These are phyloP conservation scores for Multifurca ochricompacta DNA, from an alignment of 768 basidiomycete genomes.

Conservation along the genomic window DNA sequence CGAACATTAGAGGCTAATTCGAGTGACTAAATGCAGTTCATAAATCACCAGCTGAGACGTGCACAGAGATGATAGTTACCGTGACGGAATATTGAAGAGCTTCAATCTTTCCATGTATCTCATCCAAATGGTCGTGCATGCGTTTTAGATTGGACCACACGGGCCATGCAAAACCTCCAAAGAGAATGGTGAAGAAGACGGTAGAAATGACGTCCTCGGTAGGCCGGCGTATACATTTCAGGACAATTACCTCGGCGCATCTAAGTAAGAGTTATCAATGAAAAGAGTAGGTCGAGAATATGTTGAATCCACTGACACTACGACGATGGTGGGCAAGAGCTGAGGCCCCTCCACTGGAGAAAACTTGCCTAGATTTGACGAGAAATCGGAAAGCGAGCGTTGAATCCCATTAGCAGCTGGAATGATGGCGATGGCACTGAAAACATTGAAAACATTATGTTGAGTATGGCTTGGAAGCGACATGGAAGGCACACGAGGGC, in stretches of 20 bases:
- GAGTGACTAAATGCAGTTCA: not conserved
- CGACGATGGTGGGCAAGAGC: not conserved
- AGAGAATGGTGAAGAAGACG: not conserved
- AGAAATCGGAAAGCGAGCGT: not conserved
- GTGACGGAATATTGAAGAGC: conserved; percentile 1
- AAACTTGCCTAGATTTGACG: not conserved
- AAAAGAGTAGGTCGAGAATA: not conserved
- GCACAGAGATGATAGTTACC: not conserved
- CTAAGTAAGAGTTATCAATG: not conserved
- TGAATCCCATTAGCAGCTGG: not conserved
- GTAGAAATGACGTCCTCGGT: not conserved
- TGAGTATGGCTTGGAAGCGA: no score
- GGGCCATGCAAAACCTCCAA: not conserved
- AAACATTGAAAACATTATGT: no score
- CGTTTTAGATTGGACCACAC: not conserved
- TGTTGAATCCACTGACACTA: not conserved
- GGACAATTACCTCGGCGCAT: not conserved
- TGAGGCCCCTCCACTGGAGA: not conserved
- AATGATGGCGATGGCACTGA: not conserved
- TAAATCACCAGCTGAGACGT: not conserved
- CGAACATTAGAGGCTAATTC: not conserved
- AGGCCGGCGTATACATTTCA: not conserved
- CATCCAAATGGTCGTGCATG: not conserved
- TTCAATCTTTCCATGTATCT: not conserved
- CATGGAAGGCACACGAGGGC: no score